A percentile compares a stretch with the other conserved stretches of the same genome.
phyloP scores from a whole-genome alignment of 805 yeast species.

The Alloascoidea africana region DNA sequence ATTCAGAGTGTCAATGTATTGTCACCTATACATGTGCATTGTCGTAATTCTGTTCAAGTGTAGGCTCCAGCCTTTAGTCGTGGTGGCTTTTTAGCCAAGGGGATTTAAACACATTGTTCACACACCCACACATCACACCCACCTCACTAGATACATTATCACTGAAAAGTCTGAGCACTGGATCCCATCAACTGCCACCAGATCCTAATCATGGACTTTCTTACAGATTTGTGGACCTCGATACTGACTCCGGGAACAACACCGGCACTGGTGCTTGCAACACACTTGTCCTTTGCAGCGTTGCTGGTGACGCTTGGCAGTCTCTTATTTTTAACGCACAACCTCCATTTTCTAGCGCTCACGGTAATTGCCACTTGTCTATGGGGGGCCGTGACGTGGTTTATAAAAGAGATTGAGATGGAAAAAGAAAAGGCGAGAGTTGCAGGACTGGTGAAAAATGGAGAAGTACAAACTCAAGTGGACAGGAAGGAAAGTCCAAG shows the following conservation, averaged over 20 bases:
- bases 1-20: too few species aligned
- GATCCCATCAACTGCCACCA: conserved; percentile 1
- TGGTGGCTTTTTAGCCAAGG: too few species aligned
- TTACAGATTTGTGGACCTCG: conserved; percentile 74
- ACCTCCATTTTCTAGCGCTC: conserved; percentile 48
- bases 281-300: conserved; percentile 67
- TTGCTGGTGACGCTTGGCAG: conserved; percentile 39
- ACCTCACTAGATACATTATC: too few species aligned
- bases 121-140: too few species aligned
- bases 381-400: conserved; percentile 84
- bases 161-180: conserved; percentile 2
- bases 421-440: conserved; percentile 26
- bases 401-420: conserved; percentile 47
- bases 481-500: too few species aligned
- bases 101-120: too few species aligned
- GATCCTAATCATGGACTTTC: conserved; percentile 13
- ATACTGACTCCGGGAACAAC: conserved; percentile 88
- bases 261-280: conserved; percentile 79
- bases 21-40: too few species aligned
- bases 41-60: too few species aligned
- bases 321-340: conserved; percentile 44
- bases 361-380: conserved; percentile 42
- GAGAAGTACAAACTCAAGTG: too few species aligned
- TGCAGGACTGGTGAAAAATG: conserved; percentile 21
- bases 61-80: too few species aligned